Base-by-base conservation (phyloP, 2,329 filamentous ascomycete genomes). In the Aspergillus quadrilineatus region DNA sequence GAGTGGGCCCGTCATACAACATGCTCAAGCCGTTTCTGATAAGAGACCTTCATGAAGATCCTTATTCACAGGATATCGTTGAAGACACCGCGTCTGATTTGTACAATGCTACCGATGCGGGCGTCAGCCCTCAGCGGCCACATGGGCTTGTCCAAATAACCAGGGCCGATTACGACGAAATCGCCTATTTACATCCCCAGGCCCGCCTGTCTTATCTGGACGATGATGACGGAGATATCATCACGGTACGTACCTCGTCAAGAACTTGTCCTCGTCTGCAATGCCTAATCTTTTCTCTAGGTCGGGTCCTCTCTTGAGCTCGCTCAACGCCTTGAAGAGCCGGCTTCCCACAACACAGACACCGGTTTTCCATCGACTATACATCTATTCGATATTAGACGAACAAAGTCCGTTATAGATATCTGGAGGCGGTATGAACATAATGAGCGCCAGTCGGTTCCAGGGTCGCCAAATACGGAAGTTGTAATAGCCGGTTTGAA, bases 221-320 rank as follows among this genome's bases (percentile, higher is more conserved):
- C 63, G 73, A 77, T 29, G 76, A 79, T 58, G 77, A 79, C 58
- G 75, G 74, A 2, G 76, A 78, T 53, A 65, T 69, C 32, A 76
- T 80, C 54, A 79, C 74, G 6, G 77, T 78, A 63, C 67, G 73
- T 65, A 5, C 17, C 22, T 6, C 22, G 22, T 22, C 22, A 22
- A 22, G 22, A 22, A 22, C 22, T 22, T 22, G 22, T 22, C 22
- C 22, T 22, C 22, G 22, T 22, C 22, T 22, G 22, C 22, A 22
- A 22, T 22, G 22, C 22, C 63, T 70, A 53, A 69, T 53, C 14
- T 6, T 50, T 46, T 30, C 44, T 39, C 30, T 51, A 78, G 76
- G 73, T 80, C 57, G 78, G 78, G 39, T 79, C 77, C 22, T 74
- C 77, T 45, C 65, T 77, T 26, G 78, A 80, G 60, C 74, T 80